phyloP scores from a whole-genome alignment of 1,284 basidiomycete genomes.

The Cryptococcus maquisensis region DNA sequence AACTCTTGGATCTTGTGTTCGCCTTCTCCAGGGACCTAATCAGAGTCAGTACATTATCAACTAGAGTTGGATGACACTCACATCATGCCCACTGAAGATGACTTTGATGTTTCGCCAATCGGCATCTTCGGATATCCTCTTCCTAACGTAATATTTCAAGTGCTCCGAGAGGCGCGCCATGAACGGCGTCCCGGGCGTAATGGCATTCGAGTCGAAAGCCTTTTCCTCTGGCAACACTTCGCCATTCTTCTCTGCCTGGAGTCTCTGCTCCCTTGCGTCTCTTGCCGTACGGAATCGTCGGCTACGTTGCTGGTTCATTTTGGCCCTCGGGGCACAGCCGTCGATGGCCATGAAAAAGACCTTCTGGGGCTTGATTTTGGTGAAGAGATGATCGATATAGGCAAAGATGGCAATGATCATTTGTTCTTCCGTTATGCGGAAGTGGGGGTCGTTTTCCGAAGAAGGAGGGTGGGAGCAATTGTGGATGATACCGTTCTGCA shows the following conservation, averaged over 20 bases:
- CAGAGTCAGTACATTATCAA: conserved; percentile 2
- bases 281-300: conserved; percentile 91
- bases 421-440: conserved; percentile 90
- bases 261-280: conserved; percentile 80
- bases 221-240: conserved; percentile 89
- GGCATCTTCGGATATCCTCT: conserved; percentile 92
- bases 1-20: conserved; percentile 99
- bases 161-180: conserved; percentile 89
- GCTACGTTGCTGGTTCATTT: conserved; percentile 99
- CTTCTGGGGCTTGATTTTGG: conserved; percentile 96
- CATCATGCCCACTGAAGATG: conserved; percentile 95
- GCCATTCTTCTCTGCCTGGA: conserved; percentile 81
- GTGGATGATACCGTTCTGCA: conserved; percentile 98
- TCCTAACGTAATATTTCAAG: conserved; percentile 92
- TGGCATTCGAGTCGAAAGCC: conserved; percentile 98
- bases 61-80: conserved; percentile 17
- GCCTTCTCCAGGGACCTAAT: conserved; percentile 81
- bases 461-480: conserved; percentile 63
- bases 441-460: conserved; percentile 84
- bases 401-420: conserved; percentile 96
- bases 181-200: conserved; percentile 95
- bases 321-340: conserved; percentile 95
- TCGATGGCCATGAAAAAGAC: conserved; percentile 97
- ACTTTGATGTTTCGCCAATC: conserved; percentile 91
- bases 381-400: conserved; percentile 95